phyloP scores from a whole-genome alignment of 2,329 filamentous ascomycete genomes.

The Stenocarpella maydis region DNA sequence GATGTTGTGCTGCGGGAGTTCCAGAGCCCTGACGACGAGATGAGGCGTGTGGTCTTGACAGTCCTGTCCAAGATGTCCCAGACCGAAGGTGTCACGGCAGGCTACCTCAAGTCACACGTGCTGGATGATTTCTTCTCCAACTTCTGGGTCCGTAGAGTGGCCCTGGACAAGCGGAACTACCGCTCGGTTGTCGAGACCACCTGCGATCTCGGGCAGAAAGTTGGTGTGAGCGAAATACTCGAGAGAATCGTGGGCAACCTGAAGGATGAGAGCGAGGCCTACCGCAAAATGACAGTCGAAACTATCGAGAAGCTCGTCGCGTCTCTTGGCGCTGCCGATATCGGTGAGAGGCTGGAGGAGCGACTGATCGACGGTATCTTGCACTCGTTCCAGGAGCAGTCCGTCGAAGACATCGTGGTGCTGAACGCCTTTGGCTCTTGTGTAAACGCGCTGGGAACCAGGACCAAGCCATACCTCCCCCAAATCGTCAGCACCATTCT shows the following conservation, averaged over 20 bases:
- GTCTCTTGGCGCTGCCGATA: slow-evolving; percentile 90
- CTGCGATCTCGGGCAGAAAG: slow-evolving; percentile 95
- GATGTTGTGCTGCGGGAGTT: slow-evolving; percentile 97
- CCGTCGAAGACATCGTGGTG: slow-evolving; percentile 93
- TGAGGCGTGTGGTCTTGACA: slow-evolving; percentile 99
- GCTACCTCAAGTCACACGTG: slow-evolving; percentile 94
- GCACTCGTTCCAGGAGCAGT: slow-evolving; percentile 97
- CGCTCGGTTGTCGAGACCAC: slow-evolving; percentile 98
- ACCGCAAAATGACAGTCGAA: slow-evolving; percentile 99
- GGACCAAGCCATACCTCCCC: slow-evolving; percentile 95
- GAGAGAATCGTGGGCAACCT: slow-evolving; percentile 93
- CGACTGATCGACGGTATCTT: slow-evolving; percentile 94
- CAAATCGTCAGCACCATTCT: slow-evolving; percentile 98
- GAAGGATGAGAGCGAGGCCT: slow-evolving; percentile 97
- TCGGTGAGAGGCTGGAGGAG: slow-evolving; percentile 91
- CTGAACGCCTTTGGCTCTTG: slow-evolving; percentile 98
- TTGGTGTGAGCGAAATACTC: slow-evolving; percentile 95
- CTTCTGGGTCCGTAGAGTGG: slow-evolving; percentile 98
- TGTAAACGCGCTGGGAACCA: slow-evolving; percentile 90
- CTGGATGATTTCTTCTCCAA: slow-evolving; percentile 97
- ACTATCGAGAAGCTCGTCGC: slow-evolving; percentile 97
- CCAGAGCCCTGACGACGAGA: slow-evolving; percentile 96
- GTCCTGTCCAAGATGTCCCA: slow-evolving; percentile 95
- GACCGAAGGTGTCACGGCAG: slow-evolving; percentile 93
- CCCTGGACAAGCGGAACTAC: slow-evolving; percentile 96